A percentile compares a stretch with the other conserved stretches of the same genome.
Conservation (phyloP, 176 grass and related monocot genomes). For the Urochloa ruziziensis region DNA sequence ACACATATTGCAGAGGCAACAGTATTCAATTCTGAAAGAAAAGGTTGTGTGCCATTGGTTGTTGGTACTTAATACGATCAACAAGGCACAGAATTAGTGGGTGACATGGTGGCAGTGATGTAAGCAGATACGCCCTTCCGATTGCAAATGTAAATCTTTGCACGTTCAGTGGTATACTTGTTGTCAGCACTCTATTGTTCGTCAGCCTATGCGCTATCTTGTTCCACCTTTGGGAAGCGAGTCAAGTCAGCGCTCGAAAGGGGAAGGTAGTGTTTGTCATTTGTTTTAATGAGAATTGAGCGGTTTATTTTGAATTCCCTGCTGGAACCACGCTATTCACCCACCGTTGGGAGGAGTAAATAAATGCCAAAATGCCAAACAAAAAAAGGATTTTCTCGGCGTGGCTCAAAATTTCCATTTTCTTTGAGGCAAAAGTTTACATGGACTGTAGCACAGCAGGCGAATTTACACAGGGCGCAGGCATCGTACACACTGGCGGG, state of each 20-base stretch:
- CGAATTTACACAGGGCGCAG: not conserved
- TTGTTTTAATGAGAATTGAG: not conserved
- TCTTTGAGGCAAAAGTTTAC: no score
- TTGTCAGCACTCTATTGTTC: no score
- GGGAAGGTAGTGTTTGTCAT: not conserved
- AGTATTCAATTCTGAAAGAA: not conserved
- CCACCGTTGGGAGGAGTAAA: no score
- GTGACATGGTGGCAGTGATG: no score
- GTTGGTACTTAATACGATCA: no score
- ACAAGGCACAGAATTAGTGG: no score
- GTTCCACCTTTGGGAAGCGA: not conserved
- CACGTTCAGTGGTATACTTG: no score
- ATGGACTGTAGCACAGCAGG: not conserved
- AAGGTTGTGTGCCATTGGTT: no score
- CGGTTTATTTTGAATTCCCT: not conserved
- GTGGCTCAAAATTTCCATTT: not conserved
- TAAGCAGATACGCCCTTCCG: no score
- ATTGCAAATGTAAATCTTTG: no score
- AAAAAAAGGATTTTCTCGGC: no score
- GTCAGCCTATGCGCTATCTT: not conserved
- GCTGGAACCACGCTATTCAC: not conserved
- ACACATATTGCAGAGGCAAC: not conserved
- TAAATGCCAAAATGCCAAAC: no score
- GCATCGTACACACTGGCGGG: not conserved
- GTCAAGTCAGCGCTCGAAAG: not conserved